Evolutionary conservation across 495 filamentous ascomycete genomes (phyloP).

Genomic region (Cercophora scortea): DNA sequence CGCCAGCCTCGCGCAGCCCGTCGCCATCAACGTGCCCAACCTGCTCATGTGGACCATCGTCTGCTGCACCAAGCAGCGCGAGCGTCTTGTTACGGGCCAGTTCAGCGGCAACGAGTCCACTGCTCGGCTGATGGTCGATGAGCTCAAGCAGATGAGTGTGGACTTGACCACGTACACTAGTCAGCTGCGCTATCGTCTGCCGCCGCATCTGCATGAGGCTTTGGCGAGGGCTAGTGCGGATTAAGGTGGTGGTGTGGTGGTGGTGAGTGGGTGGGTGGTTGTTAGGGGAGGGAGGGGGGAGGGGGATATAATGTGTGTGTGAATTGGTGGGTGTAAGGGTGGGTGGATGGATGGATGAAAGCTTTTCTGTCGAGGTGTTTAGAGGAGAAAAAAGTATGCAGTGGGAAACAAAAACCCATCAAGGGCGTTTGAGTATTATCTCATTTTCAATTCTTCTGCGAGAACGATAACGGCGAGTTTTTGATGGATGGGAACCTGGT

Average conservation of each 20-base stretch:
- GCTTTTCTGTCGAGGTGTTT: too few species aligned
- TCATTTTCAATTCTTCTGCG: too few species aligned
- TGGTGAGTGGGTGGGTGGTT: not conserved
- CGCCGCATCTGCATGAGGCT: slow-evolving; percentile 64
- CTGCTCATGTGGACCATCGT: slow-evolving; percentile 88
- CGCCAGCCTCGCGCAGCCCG: slow-evolving; percentile 59
- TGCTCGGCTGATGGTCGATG: slow-evolving; percentile 53
- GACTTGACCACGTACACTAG: slow-evolving; percentile 93
- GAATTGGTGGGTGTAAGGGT: too few species aligned
- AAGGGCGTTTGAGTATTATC: too few species aligned
- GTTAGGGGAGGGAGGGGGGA: too few species aligned
- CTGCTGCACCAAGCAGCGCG: slow-evolving; percentile 69
- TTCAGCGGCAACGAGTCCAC: slow-evolving; percentile 70
- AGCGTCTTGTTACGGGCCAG: slow-evolving; percentile 51
- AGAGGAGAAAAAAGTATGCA: too few species aligned
- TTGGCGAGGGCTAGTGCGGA: slow-evolving; percentile 71
- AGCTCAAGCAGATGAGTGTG: slow-evolving; percentile 67
- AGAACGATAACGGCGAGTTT: too few species aligned
- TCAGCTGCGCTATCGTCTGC: slow-evolving; percentile 81
- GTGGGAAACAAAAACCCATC: too few species aligned
- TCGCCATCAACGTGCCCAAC: slow-evolving; percentile 80
- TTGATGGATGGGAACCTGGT: too few species aligned
- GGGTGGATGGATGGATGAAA: too few species aligned
- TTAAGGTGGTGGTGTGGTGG: too few species aligned
- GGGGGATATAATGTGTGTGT: too few species aligned